Conservation (phyloP, 2,329 filamentous ascomycete genomes). For the Ambrosiella cleistominuta region DNA sequence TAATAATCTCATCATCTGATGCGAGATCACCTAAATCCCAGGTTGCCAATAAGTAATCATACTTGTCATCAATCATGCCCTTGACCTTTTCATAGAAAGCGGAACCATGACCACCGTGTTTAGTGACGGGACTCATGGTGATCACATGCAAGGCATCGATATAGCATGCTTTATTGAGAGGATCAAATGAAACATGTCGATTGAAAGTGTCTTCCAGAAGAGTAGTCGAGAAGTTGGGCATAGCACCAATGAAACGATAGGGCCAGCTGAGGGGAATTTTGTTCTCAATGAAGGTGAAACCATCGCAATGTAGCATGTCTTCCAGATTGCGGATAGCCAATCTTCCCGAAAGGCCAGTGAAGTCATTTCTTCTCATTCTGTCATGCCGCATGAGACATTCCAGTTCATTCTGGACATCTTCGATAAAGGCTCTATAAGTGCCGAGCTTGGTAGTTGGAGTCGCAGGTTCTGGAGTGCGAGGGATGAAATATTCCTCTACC, state of each 20-base stretch:
- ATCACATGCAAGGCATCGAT: conserved; percentile 13
- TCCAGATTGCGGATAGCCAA: conserved; percentile 18
- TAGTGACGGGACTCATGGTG: conserved; percentile 7
- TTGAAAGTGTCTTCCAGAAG: conserved; percentile 13
- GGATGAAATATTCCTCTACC: conserved; percentile 23
- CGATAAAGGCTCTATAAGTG: conserved; percentile 29
- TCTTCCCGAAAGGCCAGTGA: conserved; percentile 17
- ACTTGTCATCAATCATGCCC: conserved; percentile 10
- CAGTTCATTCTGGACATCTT: conserved; percentile 32
- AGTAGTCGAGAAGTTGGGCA: conserved; percentile 18
- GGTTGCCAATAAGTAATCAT: conserved; percentile 13
- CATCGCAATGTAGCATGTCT: conserved; percentile 16
- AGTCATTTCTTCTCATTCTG: conserved; percentile 17
- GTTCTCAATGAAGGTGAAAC: conserved; percentile 18
- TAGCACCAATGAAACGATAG: conserved; percentile 20
- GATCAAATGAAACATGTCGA: conserved; percentile 10
- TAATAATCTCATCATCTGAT: conserved; percentile 15
- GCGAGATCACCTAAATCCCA: conserved; percentile 14
- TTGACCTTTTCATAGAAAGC: conserved; percentile 13
- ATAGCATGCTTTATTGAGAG: conserved; percentile 12
- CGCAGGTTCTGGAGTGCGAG: conserved; percentile 19
- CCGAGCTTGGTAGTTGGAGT: conserved; percentile 20
- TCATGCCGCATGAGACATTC: conserved; percentile 24
- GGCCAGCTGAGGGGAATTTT: conserved; percentile 9
- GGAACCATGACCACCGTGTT: conserved; percentile 7